Evolutionary conservation across 768 basidiomycete species (phyloP), one percentile per base, ranked within the genome.

Genomic region (Rhizopogon salebrosus): DNA sequence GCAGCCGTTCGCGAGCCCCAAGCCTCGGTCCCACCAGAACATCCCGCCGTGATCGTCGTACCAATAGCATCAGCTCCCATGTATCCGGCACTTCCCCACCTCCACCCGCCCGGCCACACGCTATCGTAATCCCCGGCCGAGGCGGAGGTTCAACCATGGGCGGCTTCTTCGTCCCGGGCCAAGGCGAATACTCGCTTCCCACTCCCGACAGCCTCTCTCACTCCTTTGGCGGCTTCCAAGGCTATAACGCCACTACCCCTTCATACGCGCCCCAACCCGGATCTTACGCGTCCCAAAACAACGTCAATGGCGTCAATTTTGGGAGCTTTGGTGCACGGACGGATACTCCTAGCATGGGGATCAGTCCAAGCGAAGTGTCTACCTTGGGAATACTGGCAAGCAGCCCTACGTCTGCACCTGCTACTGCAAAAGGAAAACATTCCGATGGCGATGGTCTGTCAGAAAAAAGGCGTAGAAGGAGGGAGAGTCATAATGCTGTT

Each of bases 401-500:
- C 26, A 27, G 20, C 16, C 65, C 23, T 46, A 57, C 45, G 56
- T 67, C 41, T 36, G 34, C 38, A 9, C 41, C 65, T 34, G n/a
- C 52, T 0, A 35, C 45, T 13, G 11, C 13, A 26, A 63, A 68
- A 39, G 51, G 54, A 10, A 56, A 39, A 16, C 34, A 48, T 4
- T 4, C 42, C 0, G 31, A 39, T 26, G 40, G 63, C 3, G 22
- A 51, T 3, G 23, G 54, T 13, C 79, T 83, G 57, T 78, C 80
- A 57, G 93, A 95, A 71, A 95, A 95, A 66, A 72, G 92, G 2
- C 72, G 91, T 2, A 73, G 90, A 34, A 71, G 93, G 45, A 71
- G 93, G 54, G 93, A 95, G 69, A 86, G 83, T 7, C 93, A 97
- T 65, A 97, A 97, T 60, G 92, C 92, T 2, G 93, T 97, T 58